phyloP scores from a whole-genome alignment of 2,329 filamentous ascomycete genomes.

The Ilyonectria destructans region DNA sequence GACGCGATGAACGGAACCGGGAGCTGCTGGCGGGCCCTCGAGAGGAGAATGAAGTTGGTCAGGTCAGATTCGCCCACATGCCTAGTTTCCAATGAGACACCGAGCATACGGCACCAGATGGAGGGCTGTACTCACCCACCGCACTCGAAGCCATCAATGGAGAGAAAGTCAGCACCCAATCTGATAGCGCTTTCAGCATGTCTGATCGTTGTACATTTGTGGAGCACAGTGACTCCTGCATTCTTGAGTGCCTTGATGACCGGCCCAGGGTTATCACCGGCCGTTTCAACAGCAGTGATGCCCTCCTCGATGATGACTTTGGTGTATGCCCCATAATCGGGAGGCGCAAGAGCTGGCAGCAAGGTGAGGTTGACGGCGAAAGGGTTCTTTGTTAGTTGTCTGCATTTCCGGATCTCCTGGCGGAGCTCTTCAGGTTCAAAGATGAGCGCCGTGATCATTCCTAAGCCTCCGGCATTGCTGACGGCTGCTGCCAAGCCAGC shows the following conservation, averaged over 20 bases:
- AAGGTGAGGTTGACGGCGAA: conserved; percentile 1
- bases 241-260: neutral
- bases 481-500: neutral
- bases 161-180: neutral
- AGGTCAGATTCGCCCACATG: neutral
- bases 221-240: neutral
- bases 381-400: too few relatives aligned
- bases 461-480: neutral
- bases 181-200: neutral
- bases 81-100: too few relatives aligned
- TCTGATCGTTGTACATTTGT: conserved; percentile 3
- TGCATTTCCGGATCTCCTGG: neutral
- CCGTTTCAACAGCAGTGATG: too few relatives aligned
- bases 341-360: neutral
- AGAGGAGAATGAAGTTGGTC: neutral
- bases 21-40: neutral
- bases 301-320: too few relatives aligned
- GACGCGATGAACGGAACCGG: neutral
- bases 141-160: conserved; percentile 1
- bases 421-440: neutral
- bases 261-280: too few relatives aligned
- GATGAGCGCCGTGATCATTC: neutral
- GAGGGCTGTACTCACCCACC: neutral
- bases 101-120: too few relatives aligned
- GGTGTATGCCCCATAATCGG: neutral